Base-by-base conservation (phyloP, 2,329 filamentous ascomycete species). In the Cladosporium velox region DNA sequence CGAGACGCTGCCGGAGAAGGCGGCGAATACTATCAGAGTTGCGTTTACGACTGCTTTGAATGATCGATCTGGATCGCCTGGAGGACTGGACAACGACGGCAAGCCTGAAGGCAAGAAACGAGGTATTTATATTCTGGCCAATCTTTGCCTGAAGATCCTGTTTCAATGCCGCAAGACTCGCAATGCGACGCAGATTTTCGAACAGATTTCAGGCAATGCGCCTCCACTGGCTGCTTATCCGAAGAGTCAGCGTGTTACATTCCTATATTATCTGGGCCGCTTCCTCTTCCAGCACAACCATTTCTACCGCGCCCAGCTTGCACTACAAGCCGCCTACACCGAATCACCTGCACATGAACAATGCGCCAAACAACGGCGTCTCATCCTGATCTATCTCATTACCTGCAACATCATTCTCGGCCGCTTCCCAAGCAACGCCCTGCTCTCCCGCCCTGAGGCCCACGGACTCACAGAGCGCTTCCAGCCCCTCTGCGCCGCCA, bases 231-330 rank as follows among this genome's bases (percentile, higher is more conserved):
- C 86, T 1, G 86, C 91, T 61, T 98, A 96, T 74, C 92, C 93
- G 2, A 92, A 91, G 26, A 86, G 90, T 6, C 91, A 98, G 76
- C 88, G 93, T 59, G 92, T 97, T 60, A 96, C 93, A 3, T 98
- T 93, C 72, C 88, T 98, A 15, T 97, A 97, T 80, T 97, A 97
- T 76, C 88, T 98, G 6, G 94, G 94, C 21, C 90, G 93, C 66
- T 97, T 94, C 79, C 88, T 93, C 74, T 92, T 96, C 76, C 88
- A 91, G 69, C 93, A 92, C 77, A 90, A 88, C 70, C 90, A 96
- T 75, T 97, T 92, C 77, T 87, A 87, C 68, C 88, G 91, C 30
- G 92, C 93, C 0, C 87, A 90, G 62, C 82, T 87, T 59, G 92
- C 90, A 41, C 82, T 97, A 7, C 87, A 96, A 73, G 85, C 89